These are phyloP conservation scores for Cryptococcus hybrid DNA, from an alignment of 1,284 basidiomycete genomes.

Conservation along the genomic window DNA sequence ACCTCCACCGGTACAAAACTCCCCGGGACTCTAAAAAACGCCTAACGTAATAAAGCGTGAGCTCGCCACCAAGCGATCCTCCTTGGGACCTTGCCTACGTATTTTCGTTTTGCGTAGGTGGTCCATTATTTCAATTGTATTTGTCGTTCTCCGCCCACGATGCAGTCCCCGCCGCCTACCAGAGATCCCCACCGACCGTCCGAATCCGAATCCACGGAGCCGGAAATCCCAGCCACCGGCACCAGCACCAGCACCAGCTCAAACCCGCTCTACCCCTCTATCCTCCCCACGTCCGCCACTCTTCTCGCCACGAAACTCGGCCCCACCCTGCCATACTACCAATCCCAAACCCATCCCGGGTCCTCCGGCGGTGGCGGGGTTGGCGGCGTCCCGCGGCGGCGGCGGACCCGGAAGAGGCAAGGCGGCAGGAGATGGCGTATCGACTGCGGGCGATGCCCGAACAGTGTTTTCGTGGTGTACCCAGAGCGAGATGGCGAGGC, in stretches of 20 bases:
- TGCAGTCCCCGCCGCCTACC: too few species aligned
- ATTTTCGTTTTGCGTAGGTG: too few species aligned
- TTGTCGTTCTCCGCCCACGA: too few species aligned
- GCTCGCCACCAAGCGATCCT: too few species aligned
- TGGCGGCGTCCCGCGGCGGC: background rate
- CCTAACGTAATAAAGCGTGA: too few species aligned
- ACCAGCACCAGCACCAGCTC: background rate
- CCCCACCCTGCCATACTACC: slow-evolving; percentile 10
- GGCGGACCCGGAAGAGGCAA: background rate
- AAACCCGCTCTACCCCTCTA: background rate
- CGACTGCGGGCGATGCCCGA: slow-evolving; percentile 25
- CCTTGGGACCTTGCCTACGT: too few species aligned
- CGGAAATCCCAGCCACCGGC: background rate
- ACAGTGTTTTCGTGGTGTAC: slow-evolving; percentile 40
- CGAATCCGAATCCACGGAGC: too few species aligned
- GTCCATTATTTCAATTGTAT: too few species aligned
- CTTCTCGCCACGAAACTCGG: slow-evolving; percentile 11
- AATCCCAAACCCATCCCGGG: background rate
- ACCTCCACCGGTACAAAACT: too few species aligned
- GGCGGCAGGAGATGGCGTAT: background rate
- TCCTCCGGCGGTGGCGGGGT: too few species aligned
- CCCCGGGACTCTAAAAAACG: too few species aligned
- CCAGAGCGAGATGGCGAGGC: slow-evolving; percentile 27
- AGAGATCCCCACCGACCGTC: too few species aligned
- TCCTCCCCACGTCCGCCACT: slow-evolving; percentile 6